Conservation (phyloP, 2,329 filamentous ascomycete species). For the Aspergillus texensis region DNA sequence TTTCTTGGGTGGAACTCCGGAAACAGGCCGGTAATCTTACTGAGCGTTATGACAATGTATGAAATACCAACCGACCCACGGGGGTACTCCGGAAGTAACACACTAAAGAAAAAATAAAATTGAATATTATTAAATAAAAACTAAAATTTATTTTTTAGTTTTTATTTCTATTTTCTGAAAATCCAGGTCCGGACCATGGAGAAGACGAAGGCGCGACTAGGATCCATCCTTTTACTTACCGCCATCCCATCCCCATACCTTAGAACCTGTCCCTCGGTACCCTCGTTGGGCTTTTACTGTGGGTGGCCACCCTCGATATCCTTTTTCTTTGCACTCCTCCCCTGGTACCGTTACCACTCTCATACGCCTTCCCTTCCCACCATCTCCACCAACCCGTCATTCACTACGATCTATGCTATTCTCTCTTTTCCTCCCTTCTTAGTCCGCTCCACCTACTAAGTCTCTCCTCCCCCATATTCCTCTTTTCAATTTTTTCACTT, state of each 20-base stretch:
- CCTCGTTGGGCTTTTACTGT: conserved; percentile 21
- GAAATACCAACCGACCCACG: conserved; percentile 26
- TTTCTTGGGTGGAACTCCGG: conserved; percentile 26
- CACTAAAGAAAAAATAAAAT: conserved; percentile 15
- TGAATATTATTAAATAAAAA: conserved; percentile 10
- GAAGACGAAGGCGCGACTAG: conserved; percentile 22
- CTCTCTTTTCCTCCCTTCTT: conserved; percentile 26
- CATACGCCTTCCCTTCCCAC: conserved; percentile 20
- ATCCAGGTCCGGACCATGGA: conserved; percentile 20
- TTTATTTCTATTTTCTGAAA: neutral
- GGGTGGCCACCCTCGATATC: conserved; percentile 25
- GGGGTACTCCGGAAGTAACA: conserved; percentile 31
- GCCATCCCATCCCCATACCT: conserved; percentile 22
- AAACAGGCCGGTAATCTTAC: conserved; percentile 36
- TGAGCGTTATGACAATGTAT: conserved; percentile 24
- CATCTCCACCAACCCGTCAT: conserved; percentile 27
- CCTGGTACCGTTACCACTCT: conserved; percentile 28
- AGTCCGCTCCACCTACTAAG: conserved; percentile 25
- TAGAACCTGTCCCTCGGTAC: conserved; percentile 31
- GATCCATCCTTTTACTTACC: conserved; percentile 26
- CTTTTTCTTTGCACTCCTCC: conserved; percentile 17
- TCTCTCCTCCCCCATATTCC: conserved; percentile 29
- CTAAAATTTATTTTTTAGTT: conserved; percentile 2
- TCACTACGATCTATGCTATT: conserved; percentile 21
- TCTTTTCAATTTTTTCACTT: conserved; percentile 21